Conservation (phyloP, 2,329 filamentous ascomycete genomes). For the Penicillium decumbens region DNA sequence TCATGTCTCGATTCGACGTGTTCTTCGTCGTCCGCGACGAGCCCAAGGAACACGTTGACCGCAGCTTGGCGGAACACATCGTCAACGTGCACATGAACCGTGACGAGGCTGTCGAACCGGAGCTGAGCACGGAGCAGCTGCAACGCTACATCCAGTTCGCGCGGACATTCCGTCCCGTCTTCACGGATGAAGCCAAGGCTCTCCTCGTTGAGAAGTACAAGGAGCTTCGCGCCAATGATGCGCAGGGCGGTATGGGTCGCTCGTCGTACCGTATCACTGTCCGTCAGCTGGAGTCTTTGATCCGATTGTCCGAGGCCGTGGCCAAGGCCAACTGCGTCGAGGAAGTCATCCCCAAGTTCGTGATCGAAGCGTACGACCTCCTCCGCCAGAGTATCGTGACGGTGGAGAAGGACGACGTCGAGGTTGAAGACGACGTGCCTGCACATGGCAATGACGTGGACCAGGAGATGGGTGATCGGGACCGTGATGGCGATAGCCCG, state of each 20-base stretch:
- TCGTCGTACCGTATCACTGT: slow-evolving; percentile 98
- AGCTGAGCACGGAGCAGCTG: slow-evolving; percentile 92
- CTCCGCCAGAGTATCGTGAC: slow-evolving; percentile 93
- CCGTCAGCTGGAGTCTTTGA: slow-evolving; percentile 90
- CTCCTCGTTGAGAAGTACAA: slow-evolving; percentile 91
- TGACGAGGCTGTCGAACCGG: slow-evolving; percentile 84
- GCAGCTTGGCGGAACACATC: slow-evolving; percentile 89
- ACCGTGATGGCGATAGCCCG: slow-evolving; percentile 49
- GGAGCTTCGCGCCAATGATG: slow-evolving; percentile 86
- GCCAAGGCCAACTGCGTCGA: slow-evolving; percentile 96
- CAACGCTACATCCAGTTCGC: slow-evolving; percentile 98
- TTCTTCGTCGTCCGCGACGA: slow-evolving; percentile 98
- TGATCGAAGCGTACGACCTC: slow-evolving; percentile 86
- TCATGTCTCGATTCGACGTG: slow-evolving; percentile 98
- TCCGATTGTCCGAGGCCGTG: slow-evolving; percentile 93
- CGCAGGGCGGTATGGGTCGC: slow-evolving; percentile 85
- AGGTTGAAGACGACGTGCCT: slow-evolving; percentile 74
- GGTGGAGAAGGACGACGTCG: slow-evolving; percentile 95
- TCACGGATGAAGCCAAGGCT: slow-evolving; percentile 79
- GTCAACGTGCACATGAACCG: slow-evolving; percentile 89
- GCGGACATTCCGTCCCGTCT: slow-evolving; percentile 86
- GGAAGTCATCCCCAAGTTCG: slow-evolving; percentile 78
- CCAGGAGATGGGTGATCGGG: slow-evolving; percentile 48
- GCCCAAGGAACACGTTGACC: slow-evolving; percentile 86
- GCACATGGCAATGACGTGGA: slow-evolving; percentile 45